These are phyloP conservation scores for Cutaneotrichosporon mucoides DNA, from an alignment of 1,284 basidiomycete species.

Conservation along the genomic window DNA sequence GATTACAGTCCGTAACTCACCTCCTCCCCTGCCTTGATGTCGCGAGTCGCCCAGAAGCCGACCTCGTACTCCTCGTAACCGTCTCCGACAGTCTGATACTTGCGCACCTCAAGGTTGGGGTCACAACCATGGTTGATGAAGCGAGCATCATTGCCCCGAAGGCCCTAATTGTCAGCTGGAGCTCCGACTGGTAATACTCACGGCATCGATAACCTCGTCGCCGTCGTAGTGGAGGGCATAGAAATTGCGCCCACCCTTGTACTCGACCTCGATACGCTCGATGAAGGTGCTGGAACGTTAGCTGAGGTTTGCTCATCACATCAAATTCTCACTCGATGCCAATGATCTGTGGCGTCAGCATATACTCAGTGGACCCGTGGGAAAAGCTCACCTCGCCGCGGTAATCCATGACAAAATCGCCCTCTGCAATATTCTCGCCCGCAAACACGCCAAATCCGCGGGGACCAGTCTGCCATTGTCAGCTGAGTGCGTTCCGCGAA, in stretches of 20 bases:
- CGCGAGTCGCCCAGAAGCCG: constrained; percentile 48
- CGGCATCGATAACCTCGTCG: constrained; percentile 52
- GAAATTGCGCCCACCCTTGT: constrained; percentile 44
- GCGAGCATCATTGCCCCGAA: constrained; percentile 50
- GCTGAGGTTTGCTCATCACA: not conserved
- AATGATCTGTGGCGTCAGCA: constrained; percentile 21
- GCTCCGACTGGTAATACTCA: constrained; percentile 12
- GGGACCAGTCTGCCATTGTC: constrained; percentile 42
- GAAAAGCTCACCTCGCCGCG: constrained; percentile 44
- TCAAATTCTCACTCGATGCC: constrained; percentile 28
- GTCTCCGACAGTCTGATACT: constrained; percentile 43
- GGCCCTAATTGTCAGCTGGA: constrained; percentile 34
- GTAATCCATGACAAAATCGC: constrained; percentile 52
- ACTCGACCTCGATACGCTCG: constrained; percentile 38
- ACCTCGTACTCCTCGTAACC: constrained; percentile 51
- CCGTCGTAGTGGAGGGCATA: constrained; percentile 52
- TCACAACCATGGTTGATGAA: constrained; percentile 53
- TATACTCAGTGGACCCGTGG: constrained; percentile 11
- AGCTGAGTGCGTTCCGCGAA: no score
- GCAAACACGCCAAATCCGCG: constrained; percentile 52
- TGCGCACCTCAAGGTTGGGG: constrained; percentile 49
- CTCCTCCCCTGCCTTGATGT: constrained; percentile 51
- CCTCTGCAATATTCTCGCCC: constrained; percentile 45
- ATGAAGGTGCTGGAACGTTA: constrained; percentile 33
- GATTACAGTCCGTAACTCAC: no score